phyloP scores from a whole-genome alignment of 2,329 filamentous ascomycete genomes.

The Bisporella sp. region DNA sequence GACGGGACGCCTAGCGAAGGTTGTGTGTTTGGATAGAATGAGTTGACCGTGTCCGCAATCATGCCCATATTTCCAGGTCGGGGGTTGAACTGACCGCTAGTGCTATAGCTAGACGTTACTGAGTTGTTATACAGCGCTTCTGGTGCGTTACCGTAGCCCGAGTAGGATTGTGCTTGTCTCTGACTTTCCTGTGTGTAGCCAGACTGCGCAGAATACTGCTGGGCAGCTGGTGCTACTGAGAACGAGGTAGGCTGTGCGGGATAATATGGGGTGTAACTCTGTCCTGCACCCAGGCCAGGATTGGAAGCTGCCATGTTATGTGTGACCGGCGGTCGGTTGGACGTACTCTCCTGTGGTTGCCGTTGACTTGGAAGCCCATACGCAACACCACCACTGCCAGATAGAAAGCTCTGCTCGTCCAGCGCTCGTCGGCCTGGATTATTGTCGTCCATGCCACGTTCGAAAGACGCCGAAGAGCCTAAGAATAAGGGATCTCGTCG shows the following conservation, averaged over 20 bases:
- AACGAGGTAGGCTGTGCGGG: no score
- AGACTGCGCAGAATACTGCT: no score
- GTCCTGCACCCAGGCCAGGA: no score
- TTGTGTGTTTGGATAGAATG: constrained; percentile 68
- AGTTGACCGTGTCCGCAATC: constrained; percentile 63
- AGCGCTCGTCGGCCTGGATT: constrained; percentile 61
- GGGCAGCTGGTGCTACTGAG: no score
- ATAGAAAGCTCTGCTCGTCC: constrained; percentile 44
- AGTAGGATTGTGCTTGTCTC: no score
- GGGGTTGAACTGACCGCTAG: background rate
- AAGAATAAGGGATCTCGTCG: constrained; percentile 54
- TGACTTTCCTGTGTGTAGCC: no score
- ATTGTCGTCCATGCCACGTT: constrained; percentile 72
- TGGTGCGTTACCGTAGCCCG: background rate
- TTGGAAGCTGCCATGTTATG: no score
- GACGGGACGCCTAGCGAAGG: constrained; percentile 52
- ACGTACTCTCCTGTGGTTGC: constrained; percentile 11
- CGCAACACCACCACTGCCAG: no score
- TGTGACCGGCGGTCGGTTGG: no score
- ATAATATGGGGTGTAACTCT: no score
- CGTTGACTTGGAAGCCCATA: constrained; percentile 23
- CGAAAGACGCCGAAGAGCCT: constrained; percentile 43
- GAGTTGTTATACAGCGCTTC: background rate
- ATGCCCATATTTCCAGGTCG: constrained; percentile 52
- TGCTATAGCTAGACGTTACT: background rate